phyloP scores from a whole-genome alignment of 176 grass and related monocot genomes.

The Hordeum marinum region DNA sequence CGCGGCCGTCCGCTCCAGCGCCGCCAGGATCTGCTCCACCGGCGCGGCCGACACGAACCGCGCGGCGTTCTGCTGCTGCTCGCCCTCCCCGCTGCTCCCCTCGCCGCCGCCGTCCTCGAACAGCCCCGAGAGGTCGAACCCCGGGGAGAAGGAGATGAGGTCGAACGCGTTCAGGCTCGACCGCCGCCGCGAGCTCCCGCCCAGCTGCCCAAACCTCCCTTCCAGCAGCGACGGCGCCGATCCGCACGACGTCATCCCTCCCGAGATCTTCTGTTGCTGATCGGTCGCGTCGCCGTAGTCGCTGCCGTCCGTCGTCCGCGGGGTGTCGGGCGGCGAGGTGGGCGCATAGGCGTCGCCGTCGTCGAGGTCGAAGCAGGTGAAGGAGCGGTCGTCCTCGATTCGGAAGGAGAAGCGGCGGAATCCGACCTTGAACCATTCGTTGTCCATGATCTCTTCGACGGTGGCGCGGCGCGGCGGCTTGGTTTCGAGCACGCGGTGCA shows the following conservation, averaged over 20 bases:
- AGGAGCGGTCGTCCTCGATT: slow-evolving; percentile 79
- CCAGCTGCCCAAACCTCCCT: slow-evolving; percentile 6
- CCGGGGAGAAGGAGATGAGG: slow-evolving; percentile 89
- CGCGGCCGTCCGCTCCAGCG: slow-evolving; percentile 53
- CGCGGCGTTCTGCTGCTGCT: slow-evolving; percentile 19
- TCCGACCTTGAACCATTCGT: slow-evolving; percentile 82
- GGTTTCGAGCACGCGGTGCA: slow-evolving; percentile 64
- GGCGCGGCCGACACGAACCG: slow-evolving; percentile 75
- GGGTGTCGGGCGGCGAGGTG: slow-evolving; percentile 31
- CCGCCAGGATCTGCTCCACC: slow-evolving; percentile 41
- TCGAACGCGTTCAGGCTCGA: slow-evolving; percentile 96
- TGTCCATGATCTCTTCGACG: slow-evolving; percentile 67
- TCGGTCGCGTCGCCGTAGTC: neutral
- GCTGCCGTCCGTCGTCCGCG: neutral
- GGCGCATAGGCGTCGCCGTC: neutral
- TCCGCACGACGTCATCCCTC: slow-evolving; percentile 39
- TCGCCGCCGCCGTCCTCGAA: slow-evolving; percentile 50
- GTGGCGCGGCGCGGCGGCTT: slow-evolving; percentile 58
- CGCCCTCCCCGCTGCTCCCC: neutral
- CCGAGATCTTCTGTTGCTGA: neutral
- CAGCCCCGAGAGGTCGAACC: slow-evolving; percentile 83
- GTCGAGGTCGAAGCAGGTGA: slow-evolving; percentile 54
- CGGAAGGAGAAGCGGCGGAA: slow-evolving; percentile 85
- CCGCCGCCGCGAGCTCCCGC: slow-evolving; percentile 39
- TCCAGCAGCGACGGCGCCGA: slow-evolving; percentile 71